Percentiles rank a stretch among this genome's conserved stretches.
These are phyloP conservation scores for Leccinum obscurum DNA, from an alignment of 768 basidiomycete species.

Conservation along the genomic window DNA sequence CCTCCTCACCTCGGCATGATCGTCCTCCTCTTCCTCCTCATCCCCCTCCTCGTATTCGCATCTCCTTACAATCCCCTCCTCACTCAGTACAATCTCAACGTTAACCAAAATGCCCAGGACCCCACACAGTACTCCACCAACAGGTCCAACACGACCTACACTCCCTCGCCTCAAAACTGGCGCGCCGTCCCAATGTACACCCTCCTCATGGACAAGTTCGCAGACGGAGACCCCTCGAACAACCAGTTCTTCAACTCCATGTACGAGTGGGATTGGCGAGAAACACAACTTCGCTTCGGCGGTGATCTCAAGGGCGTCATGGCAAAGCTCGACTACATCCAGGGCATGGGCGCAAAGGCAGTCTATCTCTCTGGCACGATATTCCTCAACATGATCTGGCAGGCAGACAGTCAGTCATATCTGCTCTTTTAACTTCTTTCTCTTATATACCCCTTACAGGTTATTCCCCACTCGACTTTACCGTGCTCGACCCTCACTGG, in stretches of 20 bases:
- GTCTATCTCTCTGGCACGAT: slow-evolving; percentile 93
- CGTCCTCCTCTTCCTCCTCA: slow-evolving; percentile 2
- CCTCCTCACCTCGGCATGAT: neutral
- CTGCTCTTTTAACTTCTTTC: neutral
- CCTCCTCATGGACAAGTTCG: slow-evolving; percentile 88
- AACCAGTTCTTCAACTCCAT: slow-evolving; percentile 84
- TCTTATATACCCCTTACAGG: slow-evolving; percentile 37
- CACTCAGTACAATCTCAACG: slow-evolving; percentile 74
- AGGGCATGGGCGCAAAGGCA: slow-evolving; percentile 82
- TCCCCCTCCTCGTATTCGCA: slow-evolving; percentile 44
- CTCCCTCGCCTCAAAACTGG: slow-evolving; percentile 84
- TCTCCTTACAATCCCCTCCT: slow-evolving; percentile 72
- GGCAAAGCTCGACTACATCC: slow-evolving; percentile 78
- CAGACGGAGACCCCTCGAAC: slow-evolving; percentile 89
- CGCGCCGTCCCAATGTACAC: slow-evolving; percentile 78
- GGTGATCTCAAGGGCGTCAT: slow-evolving; percentile 84
- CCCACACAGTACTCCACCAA: slow-evolving; percentile 64
- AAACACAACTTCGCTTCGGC: slow-evolving; percentile 87
- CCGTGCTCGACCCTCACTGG: slow-evolving; percentile 90
- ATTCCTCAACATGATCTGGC: slow-evolving; percentile 96
- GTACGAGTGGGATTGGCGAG: slow-evolving; percentile 83
- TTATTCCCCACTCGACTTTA: slow-evolving; percentile 92
- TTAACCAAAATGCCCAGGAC: slow-evolving; percentile 67
- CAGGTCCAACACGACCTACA: slow-evolving; percentile 67
- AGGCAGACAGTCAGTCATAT: slow-evolving; percentile 79